A percentile compares a stretch with the other conserved stretches of the same genome.
Evolutionary conservation across 2,329 filamentous ascomycete genomes (phyloP).

Genomic region (Xylaria sp.): DNA sequence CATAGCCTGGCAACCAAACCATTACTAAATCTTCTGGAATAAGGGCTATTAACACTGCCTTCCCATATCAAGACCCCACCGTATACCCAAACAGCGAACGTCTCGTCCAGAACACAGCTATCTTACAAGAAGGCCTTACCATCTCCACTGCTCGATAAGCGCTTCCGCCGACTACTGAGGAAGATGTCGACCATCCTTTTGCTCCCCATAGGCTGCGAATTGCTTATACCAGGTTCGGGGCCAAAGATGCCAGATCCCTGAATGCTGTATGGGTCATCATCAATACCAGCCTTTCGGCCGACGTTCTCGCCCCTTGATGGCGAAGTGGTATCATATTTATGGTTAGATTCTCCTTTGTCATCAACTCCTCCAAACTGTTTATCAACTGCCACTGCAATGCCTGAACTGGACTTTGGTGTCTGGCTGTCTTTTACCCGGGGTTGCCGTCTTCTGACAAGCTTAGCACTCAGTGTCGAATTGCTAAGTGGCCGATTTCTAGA

Average conservation of each 20-base stretch:
- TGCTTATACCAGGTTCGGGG: conserved; percentile 7
- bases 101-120: background rate
- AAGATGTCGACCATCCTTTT: conserved; percentile 59
- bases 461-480: conserved; percentile 17
- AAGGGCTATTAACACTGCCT: background rate
- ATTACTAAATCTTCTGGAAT: background rate
- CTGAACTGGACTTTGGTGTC: conserved; percentile 18
- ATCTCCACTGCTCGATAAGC: conserved; percentile 44
- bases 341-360: conserved; percentile 14
- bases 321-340: conserved; percentile 1
- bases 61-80: background rate
- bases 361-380: conserved; percentile 18
- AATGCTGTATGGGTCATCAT: conserved; percentile 25
- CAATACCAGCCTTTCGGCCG: conserved; percentile 16
- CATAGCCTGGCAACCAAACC: background rate
- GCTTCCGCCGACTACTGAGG: conserved; percentile 51
- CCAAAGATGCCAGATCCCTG: conserved; percentile 22
- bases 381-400: conserved; percentile 18
- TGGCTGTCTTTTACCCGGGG: conserved; percentile 7
- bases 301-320: conserved; percentile 30
- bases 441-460: conserved; percentile 20
- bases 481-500: conserved; percentile 12
- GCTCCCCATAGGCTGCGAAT: conserved; percentile 45
- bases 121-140: conserved; percentile 39
- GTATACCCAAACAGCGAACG: background rate